These are phyloP conservation scores for Aspergillus costaricaensis DNA, from an alignment of 2,329 filamentous ascomycete genomes.

Conservation along the genomic window DNA sequence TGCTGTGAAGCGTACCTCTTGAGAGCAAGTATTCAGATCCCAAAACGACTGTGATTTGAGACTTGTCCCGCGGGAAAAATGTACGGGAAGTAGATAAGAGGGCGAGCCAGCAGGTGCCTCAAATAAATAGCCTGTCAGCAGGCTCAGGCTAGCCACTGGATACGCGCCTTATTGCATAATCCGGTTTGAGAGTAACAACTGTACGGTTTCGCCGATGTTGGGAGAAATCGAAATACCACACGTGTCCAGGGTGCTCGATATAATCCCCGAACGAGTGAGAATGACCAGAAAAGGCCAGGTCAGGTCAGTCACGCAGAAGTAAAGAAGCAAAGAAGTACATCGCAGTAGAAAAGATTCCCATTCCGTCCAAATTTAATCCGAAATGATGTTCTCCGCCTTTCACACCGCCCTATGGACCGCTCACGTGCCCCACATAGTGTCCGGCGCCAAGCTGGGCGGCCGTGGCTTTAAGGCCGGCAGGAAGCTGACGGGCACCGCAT, in stretches of 20 bases:
- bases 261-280: no score
- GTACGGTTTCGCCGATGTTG: neutral
- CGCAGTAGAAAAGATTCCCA: neutral
- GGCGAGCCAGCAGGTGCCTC: neutral
- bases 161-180: slow-evolving; percentile 1
- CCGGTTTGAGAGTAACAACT: neutral
- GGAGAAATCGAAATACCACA: no score
- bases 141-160: slow-evolving; percentile 2
- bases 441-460: neutral
- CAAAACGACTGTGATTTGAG: neutral
- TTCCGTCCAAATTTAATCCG: slow-evolving; percentile 7
- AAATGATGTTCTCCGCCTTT: slow-evolving; percentile 51
- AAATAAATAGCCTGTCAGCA: neutral
- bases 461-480: slow-evolving; percentile 20
- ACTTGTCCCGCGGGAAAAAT: neutral
- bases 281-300: neutral
- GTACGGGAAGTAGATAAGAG: neutral
- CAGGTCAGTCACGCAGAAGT: neutral
- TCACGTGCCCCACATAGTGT: slow-evolving; percentile 14
- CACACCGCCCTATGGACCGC: slow-evolving; percentile 63
- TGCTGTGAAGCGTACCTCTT: slow-evolving; percentile 1
- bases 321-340: neutral
- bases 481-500: slow-evolving; percentile 10
- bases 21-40: neutral
- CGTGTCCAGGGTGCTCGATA: no score